Percentiles rank a stretch among this genome's conserved stretches.
These are phyloP conservation scores for Acanthamoeba sp. DNA, from an alignment of 208 protist genomes.

Conservation along the genomic window DNA sequence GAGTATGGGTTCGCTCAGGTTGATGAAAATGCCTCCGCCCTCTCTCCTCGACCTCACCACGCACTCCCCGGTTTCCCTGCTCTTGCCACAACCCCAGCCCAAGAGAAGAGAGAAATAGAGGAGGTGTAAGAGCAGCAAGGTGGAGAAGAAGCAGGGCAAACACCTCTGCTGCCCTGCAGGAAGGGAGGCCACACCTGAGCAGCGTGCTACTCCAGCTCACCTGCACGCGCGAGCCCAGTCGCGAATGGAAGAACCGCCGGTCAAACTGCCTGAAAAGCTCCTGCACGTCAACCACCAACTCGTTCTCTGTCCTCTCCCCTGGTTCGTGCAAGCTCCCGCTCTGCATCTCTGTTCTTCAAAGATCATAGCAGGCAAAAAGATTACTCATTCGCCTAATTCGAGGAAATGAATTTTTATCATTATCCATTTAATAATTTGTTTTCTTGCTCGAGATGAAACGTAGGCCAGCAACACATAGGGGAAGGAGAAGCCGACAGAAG, in stretches of 20 bases:
- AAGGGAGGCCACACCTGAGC: background rate
- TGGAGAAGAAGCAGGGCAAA: no score
- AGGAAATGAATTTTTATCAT: background rate
- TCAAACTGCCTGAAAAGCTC: background rate
- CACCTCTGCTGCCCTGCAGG: background rate
- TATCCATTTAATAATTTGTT: background rate
- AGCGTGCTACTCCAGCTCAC: background rate
- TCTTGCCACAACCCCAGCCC: background rate
- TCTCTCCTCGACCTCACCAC: background rate
- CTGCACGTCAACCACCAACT: background rate
- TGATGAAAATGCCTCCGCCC: background rate
- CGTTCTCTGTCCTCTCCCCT: background rate
- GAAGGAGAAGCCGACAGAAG: background rate
- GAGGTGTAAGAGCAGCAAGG: no score
- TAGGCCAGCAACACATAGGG: no score
- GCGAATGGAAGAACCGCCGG: background rate
- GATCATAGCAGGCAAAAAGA: no score
- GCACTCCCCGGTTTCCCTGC: constrained; percentile 7
- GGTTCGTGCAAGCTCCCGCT: background rate
- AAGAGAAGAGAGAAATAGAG: background rate
- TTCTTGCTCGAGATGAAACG: no score
- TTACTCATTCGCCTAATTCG: no score
- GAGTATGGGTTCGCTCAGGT: constrained; percentile 25
- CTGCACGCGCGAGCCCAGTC: background rate
- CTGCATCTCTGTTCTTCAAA: background rate